Evolutionary conservation across 495 filamentous ascomycete genomes (phyloP), one percentile per base, ranked within the genome.

Genomic region (Lasiosphaeria hispida): DNA sequence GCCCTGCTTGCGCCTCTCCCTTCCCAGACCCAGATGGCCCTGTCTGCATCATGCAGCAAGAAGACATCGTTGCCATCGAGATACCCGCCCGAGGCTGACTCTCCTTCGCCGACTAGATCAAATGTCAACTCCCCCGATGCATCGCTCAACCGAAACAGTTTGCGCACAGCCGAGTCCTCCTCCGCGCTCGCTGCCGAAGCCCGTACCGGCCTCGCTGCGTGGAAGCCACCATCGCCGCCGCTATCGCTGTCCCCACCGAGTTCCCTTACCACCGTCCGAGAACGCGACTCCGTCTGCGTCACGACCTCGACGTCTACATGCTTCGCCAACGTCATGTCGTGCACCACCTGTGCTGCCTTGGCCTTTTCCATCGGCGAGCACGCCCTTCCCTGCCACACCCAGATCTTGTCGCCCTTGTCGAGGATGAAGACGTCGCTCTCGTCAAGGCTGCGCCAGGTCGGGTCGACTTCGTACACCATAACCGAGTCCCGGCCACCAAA

Each of bases 321-420:
- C 59, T 84, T 85, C 7, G 82, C 83, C 6, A 79, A 65, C 0
- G 79, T 85, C 77, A 85, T 72, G 50, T 87, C 82, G 61, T 83
- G 75, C 6, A 87, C 82, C 13, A 85, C 82, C 58, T 85, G 83
- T 0, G 84, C 83, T 0, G 83, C 82, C 72, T 83, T 84, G 8
- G 75, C 78, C 68, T 85, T 87, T 55, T 87, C 84, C 82, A 85
- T 85, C 0, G 83, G 84, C 43, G 79, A 82, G 60, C 82, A 85
- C 35, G 73, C 78, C 64, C 75, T 77, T 36, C 84, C 84, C 71
- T 87, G 84, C 84, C 84, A 87, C 10, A 84, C 81, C 77, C 78
- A 85, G 63, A 85, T 83, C 69, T 84, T 85, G 19, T 81, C 70
- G 34, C 79, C 77, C 35, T 74, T 75, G 53, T 87, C 84, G 52